A percentile compares a stretch with the other conserved stretches of the same genome.
Conservation (phyloP, 495 filamentous ascomycete genomes). For the Daldinia bambusicola region DNA sequence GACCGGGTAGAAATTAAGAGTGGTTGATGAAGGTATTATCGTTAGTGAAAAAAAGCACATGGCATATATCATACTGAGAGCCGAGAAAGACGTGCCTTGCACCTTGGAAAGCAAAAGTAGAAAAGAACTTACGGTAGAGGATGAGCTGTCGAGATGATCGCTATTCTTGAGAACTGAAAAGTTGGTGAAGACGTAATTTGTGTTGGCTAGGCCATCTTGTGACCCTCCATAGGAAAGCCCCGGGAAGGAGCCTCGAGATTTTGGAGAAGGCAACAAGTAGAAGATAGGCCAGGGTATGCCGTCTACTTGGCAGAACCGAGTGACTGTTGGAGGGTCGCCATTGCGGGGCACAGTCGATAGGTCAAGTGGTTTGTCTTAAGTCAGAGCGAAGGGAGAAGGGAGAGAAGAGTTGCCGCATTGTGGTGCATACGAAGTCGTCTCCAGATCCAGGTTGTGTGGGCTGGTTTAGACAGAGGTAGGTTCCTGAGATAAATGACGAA, state of each 20-base stretch:
- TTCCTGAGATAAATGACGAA: conserved; percentile 32
- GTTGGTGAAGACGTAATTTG: conserved; percentile 43
- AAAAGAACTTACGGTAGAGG: conserved; percentile 8
- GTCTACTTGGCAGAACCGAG: conserved; percentile 21
- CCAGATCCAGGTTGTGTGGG: conserved; percentile 25
- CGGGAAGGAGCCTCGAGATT: conserved; percentile 14
- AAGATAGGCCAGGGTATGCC: conserved; percentile 26
- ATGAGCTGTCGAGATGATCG: conserved; percentile 37
- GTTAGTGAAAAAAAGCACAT: conserved; percentile 26
- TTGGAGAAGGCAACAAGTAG: conserved; percentile 31
- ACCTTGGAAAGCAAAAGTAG: conserved; percentile 1
- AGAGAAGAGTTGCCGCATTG: conserved; percentile 24
- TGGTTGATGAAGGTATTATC: conserved; percentile 28
- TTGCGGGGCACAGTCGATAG: conserved; percentile 21
- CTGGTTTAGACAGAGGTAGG: conserved; percentile 27
- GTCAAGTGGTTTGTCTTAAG: conserved; percentile 11
- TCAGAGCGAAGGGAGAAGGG: conserved; percentile 3
- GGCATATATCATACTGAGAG: conserved; percentile 2
- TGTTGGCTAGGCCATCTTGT: conserved; percentile 36
- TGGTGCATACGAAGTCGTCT: conserved; percentile 30
- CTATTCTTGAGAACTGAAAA: conserved; percentile 24
- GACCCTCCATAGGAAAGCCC: conserved; percentile 40
- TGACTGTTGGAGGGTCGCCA: conserved; percentile 37
- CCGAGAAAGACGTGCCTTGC: conserved; percentile 37
- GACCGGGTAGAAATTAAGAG: conserved; percentile 31